Evolutionary conservation across 2,329 filamentous ascomycete species (phyloP).

Genomic region (Chrysosporium queenslandicum): DNA sequence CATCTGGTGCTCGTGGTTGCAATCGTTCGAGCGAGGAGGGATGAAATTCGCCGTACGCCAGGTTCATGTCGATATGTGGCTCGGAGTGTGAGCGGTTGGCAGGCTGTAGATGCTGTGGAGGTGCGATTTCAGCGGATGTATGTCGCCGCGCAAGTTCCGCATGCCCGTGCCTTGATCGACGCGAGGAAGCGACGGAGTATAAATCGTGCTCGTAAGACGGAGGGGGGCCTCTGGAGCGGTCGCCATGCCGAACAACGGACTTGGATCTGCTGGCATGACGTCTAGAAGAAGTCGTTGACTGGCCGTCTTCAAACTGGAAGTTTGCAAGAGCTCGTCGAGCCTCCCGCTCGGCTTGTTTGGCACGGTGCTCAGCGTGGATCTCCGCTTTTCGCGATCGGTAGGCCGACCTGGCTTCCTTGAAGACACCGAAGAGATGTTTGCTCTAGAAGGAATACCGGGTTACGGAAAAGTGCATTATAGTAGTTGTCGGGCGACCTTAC

Average conservation of each 20-base stretch:
- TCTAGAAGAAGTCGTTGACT: constrained; percentile 36
- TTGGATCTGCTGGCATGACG: constrained; percentile 32
- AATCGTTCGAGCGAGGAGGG: constrained; percentile 47
- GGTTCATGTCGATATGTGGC: constrained; percentile 65
- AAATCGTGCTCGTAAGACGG: constrained; percentile 26
- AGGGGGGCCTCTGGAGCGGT: constrained; percentile 21
- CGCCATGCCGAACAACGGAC: constrained; percentile 21
- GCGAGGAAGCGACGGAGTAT: constrained; percentile 20
- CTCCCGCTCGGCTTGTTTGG: constrained; percentile 46
- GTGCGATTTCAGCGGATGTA: constrained; percentile 29
- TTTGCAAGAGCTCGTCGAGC: constrained; percentile 50
- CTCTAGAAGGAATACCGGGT: constrained; percentile 48
- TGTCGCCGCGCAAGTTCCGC: constrained; percentile 28
- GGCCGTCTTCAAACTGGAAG: constrained; percentile 40
- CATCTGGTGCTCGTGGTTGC: constrained; percentile 34
- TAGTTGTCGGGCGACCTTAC: no score
- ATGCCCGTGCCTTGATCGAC: constrained; percentile 16
- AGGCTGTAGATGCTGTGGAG: constrained; percentile 11
- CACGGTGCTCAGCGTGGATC: constrained; percentile 60
- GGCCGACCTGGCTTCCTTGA: constrained; percentile 80
- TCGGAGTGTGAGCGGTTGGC: constrained; percentile 21
- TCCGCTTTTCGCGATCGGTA: constrained; percentile 83
- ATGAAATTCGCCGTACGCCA: constrained; percentile 80
- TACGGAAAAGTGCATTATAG: no score
- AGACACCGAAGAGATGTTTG: constrained; percentile 79